A percentile compares a stretch with the other conserved stretches of the same genome.
Conservation (phyloP, 106 monocot species). For the Triglochin maritima region DNA sequence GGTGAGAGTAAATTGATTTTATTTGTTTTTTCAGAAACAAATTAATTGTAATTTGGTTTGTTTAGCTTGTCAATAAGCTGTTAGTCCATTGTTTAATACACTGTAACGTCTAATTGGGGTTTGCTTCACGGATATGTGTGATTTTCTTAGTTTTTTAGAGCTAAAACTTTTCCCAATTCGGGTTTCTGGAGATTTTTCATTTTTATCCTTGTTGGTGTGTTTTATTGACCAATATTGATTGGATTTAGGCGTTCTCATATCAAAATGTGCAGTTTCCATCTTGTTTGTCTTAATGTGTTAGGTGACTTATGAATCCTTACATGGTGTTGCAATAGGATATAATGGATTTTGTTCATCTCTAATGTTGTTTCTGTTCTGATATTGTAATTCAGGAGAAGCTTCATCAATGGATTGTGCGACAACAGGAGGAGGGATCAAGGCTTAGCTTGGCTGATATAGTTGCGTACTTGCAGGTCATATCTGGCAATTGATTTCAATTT, state of each 20-base stretch:
- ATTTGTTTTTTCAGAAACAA: too few species aligned
- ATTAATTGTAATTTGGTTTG: too few species aligned
- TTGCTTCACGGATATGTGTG: too few species aligned
- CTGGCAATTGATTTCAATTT: background rate
- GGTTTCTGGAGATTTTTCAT: background rate
- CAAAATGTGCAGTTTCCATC: background rate
- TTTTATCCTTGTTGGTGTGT: background rate
- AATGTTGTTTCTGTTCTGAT: background rate
- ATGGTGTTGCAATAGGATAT: background rate
- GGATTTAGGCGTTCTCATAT: background rate
- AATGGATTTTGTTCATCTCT: background rate
- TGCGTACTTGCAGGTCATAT: constrained; percentile 45
- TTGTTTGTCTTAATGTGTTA: background rate
- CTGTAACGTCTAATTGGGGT: too few species aligned
- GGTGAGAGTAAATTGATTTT: too few species aligned
- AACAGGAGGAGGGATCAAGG: constrained; percentile 47
- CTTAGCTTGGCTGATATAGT: constrained; percentile 44
- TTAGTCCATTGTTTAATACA: too few species aligned
- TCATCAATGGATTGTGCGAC: constrained; percentile 59
- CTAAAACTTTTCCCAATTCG: too few species aligned
- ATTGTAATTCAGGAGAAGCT: constrained; percentile 48
- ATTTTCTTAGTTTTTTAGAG: too few species aligned
- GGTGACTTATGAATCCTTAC: background rate
- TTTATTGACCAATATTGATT: background rate
- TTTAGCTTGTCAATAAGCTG: too few species aligned